Conservation (phyloP, 2,329 filamentous ascomycete species). For the Ceratocystis eucalypticola region DNA sequence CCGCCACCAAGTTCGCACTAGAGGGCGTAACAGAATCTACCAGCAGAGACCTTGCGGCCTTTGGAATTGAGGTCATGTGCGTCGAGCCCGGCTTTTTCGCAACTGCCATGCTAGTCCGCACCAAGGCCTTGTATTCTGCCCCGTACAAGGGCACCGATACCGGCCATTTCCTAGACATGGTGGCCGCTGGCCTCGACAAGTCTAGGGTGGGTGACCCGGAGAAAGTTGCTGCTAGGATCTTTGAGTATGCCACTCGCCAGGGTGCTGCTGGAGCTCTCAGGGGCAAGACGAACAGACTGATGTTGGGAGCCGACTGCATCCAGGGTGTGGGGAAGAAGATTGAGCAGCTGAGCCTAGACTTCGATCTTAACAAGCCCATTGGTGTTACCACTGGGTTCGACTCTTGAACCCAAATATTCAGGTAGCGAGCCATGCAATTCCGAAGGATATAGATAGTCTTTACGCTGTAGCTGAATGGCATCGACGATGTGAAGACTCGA, state of each 20-base stretch:
- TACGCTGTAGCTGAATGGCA: no score
- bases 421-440: no score
- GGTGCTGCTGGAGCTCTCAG: slow-evolving; percentile 22
- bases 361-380: slow-evolving; percentile 2
- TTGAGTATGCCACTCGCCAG: slow-evolving; percentile 27
- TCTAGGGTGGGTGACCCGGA: slow-evolving; percentile 30
- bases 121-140: slow-evolving; percentile 21
- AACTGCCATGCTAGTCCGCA: slow-evolving; percentile 31
- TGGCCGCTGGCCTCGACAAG: slow-evolving; percentile 23
- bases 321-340: slow-evolving; percentile 24
- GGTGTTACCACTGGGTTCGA: slow-evolving; percentile 1
- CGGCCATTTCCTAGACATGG: slow-evolving; percentile 22
- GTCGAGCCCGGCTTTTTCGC: slow-evolving; percentile 43
- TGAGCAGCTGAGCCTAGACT: slow-evolving; percentile 17
- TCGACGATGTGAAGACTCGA: no score
- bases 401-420: not conserved
- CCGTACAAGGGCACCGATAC: slow-evolving; percentile 25
- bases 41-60: slow-evolving; percentile 31
- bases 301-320: slow-evolving; percentile 27
- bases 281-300: slow-evolving; percentile 26
- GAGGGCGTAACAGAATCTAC: slow-evolving; percentile 35
- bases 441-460: no score
- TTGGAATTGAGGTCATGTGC: slow-evolving; percentile 31
- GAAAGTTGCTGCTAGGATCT: slow-evolving; percentile 28
- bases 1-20: slow-evolving; percentile 34